phyloP scores from a whole-genome alignment of 2,329 filamentous ascomycete genomes.

The Lachnellula willkommii region DNA sequence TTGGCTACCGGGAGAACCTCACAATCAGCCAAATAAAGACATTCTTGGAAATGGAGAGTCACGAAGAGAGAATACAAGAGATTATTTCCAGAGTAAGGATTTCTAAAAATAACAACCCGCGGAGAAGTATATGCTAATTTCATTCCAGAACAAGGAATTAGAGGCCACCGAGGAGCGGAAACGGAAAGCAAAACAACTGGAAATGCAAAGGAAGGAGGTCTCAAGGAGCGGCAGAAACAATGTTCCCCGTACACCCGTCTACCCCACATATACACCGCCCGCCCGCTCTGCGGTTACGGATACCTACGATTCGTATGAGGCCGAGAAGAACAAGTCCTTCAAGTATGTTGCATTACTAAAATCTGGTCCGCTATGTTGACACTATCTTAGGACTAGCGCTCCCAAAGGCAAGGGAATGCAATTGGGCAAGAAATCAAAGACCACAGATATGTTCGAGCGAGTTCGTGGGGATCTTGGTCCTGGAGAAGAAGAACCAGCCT shows the following conservation, averaged over 20 bases:
- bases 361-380: neutral
- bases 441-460: constrained; percentile 93
- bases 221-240: constrained; percentile 65
- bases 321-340: constrained; percentile 91
- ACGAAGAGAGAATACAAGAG: constrained; percentile 97
- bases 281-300: constrained; percentile 68
- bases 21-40: constrained; percentile 98
- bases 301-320: constrained; percentile 90
- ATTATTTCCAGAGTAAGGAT: constrained; percentile 78
- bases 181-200: constrained; percentile 95
- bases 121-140: constrained; percentile 21
- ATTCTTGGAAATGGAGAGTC: constrained; percentile 98
- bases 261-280: constrained; percentile 83
- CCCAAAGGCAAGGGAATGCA: constrained; percentile 98
- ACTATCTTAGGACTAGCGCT: constrained; percentile 46
- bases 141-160: constrained; percentile 83
- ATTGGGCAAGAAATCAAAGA: constrained; percentile 97
- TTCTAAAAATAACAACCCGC: neutral
- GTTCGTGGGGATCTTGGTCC: constrained; percentile 87
- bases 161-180: constrained; percentile 98
- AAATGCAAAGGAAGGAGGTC: constrained; percentile 97
- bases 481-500: constrained; percentile 65
- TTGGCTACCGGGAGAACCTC: constrained; percentile 94
- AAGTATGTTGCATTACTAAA: constrained; percentile 52
- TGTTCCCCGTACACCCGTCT: constrained; percentile 70